phyloP scores from a whole-genome alignment of 441 rosid genomes.

The Pelargonium fulgidum region DNA sequence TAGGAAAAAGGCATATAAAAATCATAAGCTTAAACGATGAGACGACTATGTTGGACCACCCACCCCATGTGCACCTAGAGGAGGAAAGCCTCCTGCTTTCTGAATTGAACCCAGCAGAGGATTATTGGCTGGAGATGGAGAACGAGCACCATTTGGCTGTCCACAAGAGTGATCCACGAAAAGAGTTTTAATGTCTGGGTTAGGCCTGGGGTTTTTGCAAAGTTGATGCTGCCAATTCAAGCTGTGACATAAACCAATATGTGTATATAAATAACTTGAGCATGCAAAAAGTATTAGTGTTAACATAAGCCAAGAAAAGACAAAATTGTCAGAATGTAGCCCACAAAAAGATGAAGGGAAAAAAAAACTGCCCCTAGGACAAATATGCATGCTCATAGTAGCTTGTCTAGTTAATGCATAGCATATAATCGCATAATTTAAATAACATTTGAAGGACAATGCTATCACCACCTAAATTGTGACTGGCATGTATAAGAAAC shows the following conservation, averaged over 20 bases:
- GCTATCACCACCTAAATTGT: no score
- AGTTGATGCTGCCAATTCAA: slow-evolving; percentile 88
- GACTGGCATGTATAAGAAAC: background rate
- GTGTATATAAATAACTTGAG: background rate
- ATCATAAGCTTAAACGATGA: background rate
- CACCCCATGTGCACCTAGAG: slow-evolving; percentile 60
- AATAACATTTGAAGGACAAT: no score
- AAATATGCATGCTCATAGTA: background rate
- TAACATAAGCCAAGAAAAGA: slow-evolving; percentile 9
- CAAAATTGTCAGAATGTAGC: background rate
- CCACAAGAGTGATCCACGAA: slow-evolving; percentile 74
- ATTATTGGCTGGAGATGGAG: slow-evolving; percentile 70
- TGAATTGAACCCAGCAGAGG: slow-evolving; percentile 56
- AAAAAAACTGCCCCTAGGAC: background rate
- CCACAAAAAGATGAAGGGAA: background rate
- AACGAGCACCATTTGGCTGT: slow-evolving; percentile 64
- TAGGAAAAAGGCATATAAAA: slow-evolving; percentile 8
- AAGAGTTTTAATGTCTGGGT: slow-evolving; percentile 74
- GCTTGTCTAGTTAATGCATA: no score
- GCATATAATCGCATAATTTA: no score
- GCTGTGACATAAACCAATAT: slow-evolving; percentile 29
- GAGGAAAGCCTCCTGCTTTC: slow-evolving; percentile 57
- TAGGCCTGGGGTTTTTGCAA: slow-evolving; percentile 72
- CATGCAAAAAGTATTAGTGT: background rate
- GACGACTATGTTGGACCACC: slow-evolving; percentile 41